phyloP scores from a whole-genome alignment of 441 rosid species.

The Isatis lusitanica region DNA sequence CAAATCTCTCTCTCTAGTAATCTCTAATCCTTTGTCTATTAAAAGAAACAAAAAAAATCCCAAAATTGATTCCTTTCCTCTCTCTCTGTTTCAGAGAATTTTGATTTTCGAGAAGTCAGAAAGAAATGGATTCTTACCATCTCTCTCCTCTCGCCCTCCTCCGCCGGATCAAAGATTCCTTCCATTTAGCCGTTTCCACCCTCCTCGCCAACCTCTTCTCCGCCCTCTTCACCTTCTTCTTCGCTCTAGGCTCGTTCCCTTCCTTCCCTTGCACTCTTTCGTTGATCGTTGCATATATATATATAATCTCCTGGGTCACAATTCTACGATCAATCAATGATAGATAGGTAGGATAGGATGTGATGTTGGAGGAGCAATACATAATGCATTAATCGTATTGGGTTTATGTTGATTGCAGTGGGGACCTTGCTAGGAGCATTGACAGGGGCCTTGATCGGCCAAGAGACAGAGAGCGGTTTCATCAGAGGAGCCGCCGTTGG shows the following conservation, averaged over 20 bases:
- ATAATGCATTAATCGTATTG: background rate
- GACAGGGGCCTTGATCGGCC: conserved; percentile 97
- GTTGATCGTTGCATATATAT: too few species aligned
- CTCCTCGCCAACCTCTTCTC: conserved; percentile 80
- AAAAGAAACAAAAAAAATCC: background rate
- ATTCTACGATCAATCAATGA: background rate
- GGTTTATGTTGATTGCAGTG: conserved; percentile 42
- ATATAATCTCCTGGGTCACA: background rate
- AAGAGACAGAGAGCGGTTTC: conserved; percentile 97
- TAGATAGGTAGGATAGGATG: too few species aligned
- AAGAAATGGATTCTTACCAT: conserved; percentile 36
- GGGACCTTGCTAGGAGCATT: conserved; percentile 93
- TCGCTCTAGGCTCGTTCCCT: conserved; percentile 63
- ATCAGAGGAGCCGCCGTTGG: conserved; percentile 96
- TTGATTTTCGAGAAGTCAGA: background rate
- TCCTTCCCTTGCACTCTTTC: background rate
- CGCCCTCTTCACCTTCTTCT: conserved; percentile 93
- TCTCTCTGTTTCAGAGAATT: background rate
- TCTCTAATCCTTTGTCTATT: background rate
- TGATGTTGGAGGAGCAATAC: background rate
- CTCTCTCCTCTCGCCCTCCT: conserved; percentile 45
- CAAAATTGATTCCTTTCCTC: background rate
- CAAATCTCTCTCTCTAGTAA: background rate
- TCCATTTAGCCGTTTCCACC: conserved; percentile 62
- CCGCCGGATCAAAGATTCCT: conserved; percentile 54